Evolutionary conservation across 2,329 filamentous ascomycete species (phyloP), one percentile per base, ranked within the genome.

Genomic region (Beauveria bassiana): DNA sequence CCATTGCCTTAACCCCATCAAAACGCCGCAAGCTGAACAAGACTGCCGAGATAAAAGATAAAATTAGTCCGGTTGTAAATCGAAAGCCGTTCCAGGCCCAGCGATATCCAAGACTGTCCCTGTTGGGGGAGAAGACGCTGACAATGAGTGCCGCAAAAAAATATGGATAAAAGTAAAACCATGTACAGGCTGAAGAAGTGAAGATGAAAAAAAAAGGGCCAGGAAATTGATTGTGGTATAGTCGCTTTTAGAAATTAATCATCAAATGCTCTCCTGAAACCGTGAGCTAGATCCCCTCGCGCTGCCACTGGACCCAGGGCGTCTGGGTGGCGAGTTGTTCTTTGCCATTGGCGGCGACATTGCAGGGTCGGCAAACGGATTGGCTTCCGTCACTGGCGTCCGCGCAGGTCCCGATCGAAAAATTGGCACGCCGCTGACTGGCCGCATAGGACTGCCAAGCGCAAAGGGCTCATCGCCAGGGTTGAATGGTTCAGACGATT

Each of bases 371-470:
- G 73, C 67, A 61, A 82, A 82, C 0, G 81, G 81, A 26, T 77
- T 79, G 55, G 80, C 76, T 62, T 83, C 80, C 62, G 82, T 81
- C 18, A 88, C 75, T 1, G 86, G 83, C 3, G 83, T 86, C 59
- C 85, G 81, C 20, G 82, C 85, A 18, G 87, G 87, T n/a, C 86
- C 83, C n/a, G 83, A 80, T 64, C 85, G 79, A 69, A 86, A 80
- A 38, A 86, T 76, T n/a, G 82, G 79, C 4, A 86, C 74, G 10
- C 84, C 83, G 68, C 84, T 86, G 59, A 83, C 79, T 34, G 82
- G 82, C 51, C 83, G 78, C 81, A 86, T 86, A 6, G 83, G 82
- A 9, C 78, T 75, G 20, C 83, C 83, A 10, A 86, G 74, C 8
- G 83, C 79, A 85, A 72, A 61, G 77, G 77, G 49, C 69, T 74